Conservation (phyloP, 164 flowering plant genomes). For the Platanus orientalis region DNA sequence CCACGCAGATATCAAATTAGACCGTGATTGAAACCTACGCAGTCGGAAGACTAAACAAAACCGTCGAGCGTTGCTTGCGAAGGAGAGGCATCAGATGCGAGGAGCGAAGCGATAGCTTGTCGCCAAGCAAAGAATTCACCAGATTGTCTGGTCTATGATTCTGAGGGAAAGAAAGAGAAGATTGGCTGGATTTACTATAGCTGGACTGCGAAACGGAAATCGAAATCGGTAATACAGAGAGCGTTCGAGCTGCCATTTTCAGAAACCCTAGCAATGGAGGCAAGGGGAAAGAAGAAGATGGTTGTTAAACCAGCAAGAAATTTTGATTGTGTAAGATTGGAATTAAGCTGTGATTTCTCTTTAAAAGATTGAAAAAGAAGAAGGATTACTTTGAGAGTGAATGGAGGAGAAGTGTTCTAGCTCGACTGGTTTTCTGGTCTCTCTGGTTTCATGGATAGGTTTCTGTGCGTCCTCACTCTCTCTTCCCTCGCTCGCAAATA, state of each 20-base stretch:
- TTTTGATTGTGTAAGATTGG: not conserved
- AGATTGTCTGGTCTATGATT: slow-evolving; percentile 5
- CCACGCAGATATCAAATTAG: not conserved
- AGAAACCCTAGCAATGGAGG: slow-evolving; percentile 1
- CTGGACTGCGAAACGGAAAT: slow-evolving; percentile 18
- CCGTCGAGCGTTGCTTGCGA: slow-evolving; percentile 20
- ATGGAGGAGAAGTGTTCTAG: too few species aligned
- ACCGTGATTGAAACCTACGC: slow-evolving; percentile 23
- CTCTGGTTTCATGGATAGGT: too few species aligned
- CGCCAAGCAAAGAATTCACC: slow-evolving; percentile 24
- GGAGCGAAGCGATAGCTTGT: slow-evolving; percentile 20
- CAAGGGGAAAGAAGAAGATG: not conserved
- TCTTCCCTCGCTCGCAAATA: not conserved
- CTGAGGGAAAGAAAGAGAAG: slow-evolving; percentile 12
- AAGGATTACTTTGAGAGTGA: too few species aligned
- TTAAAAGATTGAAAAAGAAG: too few species aligned
- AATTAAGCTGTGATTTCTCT: too few species aligned
- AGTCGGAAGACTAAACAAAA: slow-evolving; percentile 35
- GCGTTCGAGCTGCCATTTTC: slow-evolving; percentile 26
- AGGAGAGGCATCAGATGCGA: slow-evolving; percentile 11
- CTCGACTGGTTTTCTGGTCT: too few species aligned
- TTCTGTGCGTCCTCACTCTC: too few species aligned
- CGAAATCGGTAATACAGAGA: slow-evolving; percentile 5
- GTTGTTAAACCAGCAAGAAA: not conserved
- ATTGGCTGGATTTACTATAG: not conserved